These are phyloP conservation scores for Lactifluus piperatus DNA, from an alignment of 768 basidiomycete genomes.

Conservation along the genomic window DNA sequence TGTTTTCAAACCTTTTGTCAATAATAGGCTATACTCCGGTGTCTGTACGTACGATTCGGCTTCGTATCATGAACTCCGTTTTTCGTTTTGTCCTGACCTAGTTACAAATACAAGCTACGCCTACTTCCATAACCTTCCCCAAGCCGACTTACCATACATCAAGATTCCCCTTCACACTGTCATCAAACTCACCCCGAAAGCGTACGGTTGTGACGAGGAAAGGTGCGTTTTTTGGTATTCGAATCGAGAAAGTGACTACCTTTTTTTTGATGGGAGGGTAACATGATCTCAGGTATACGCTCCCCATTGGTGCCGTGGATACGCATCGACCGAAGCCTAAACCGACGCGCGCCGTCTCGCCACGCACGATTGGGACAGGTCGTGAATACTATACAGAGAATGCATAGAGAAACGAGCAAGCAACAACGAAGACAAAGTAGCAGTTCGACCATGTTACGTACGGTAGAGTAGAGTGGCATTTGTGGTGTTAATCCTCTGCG, in stretches of 20 bases:
- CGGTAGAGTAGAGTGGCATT: neutral
- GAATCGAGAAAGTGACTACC: neutral
- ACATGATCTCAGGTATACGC: conserved; percentile 51
- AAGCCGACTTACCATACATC: conserved; percentile 94
- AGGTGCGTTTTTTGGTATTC: conserved; percentile 42
- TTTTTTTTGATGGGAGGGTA: neutral
- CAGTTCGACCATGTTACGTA: neutral
- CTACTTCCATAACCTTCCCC: conserved; percentile 89
- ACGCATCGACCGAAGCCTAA: conserved; percentile 70
- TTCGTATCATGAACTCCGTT: neutral
- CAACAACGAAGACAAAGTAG: neutral
- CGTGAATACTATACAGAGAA: conserved; percentile 23
- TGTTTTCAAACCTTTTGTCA: neutral
- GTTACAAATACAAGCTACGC: conserved; percentile 69
- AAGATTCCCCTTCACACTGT: conserved; percentile 96
- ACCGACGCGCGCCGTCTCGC: conserved; percentile 12
- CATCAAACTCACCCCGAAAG: conserved; percentile 96
- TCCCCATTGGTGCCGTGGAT: conserved; percentile 91
- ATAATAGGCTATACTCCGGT: conserved; percentile 68
- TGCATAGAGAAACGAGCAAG: neutral
- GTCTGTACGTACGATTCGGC: conserved; percentile 41
- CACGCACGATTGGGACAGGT: conserved; percentile 11
- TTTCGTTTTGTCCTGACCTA: neutral
- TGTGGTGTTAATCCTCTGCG: too few species aligned
- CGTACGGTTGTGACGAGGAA: conserved; percentile 98